These are phyloP conservation scores for Phalaenopsis equestris DNA, from an alignment of 106 monocot genomes.

Conservation along the genomic window DNA sequence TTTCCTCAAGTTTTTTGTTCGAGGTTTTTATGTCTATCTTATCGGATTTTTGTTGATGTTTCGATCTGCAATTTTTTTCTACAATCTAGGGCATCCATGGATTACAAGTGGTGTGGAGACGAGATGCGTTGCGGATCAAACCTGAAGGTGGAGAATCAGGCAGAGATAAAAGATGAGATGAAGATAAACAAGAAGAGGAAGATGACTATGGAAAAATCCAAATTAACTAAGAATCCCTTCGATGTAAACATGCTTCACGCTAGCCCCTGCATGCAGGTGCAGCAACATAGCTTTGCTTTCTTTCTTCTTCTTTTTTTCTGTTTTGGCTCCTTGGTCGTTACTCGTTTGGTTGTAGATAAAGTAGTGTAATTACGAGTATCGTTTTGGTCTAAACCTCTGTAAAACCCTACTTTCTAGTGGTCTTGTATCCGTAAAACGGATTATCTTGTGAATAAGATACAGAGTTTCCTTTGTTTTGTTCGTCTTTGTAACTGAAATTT, in stretches of 20 bases:
- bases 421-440: background rate
- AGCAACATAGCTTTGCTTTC: background rate
- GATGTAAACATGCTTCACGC: background rate
- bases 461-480: background rate
- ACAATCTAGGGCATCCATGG: conserved; percentile 2
- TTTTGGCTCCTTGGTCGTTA: too few relatives aligned
- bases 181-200: too few relatives aligned
- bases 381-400: background rate
- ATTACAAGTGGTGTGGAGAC: background rate
- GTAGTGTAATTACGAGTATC: background rate
- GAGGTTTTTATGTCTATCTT: background rate
- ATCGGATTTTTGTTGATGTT: background rate
- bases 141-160: background rate
- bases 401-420: background rate
- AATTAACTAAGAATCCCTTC: background rate
- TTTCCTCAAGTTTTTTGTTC: background rate
- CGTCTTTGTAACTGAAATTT: too few relatives aligned
- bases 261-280: background rate
- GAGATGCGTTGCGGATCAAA: background rate
- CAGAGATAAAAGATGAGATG: too few relatives aligned
- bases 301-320: background rate
- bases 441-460: background rate
- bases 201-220: too few relatives aligned
- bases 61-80: background rate
- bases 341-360: too few relatives aligned